Evolutionary conservation across 768 basidiomycete species (phyloP), one percentile per base, ranked within the genome.

Genomic region (Lactarius deliciosus): DNA sequence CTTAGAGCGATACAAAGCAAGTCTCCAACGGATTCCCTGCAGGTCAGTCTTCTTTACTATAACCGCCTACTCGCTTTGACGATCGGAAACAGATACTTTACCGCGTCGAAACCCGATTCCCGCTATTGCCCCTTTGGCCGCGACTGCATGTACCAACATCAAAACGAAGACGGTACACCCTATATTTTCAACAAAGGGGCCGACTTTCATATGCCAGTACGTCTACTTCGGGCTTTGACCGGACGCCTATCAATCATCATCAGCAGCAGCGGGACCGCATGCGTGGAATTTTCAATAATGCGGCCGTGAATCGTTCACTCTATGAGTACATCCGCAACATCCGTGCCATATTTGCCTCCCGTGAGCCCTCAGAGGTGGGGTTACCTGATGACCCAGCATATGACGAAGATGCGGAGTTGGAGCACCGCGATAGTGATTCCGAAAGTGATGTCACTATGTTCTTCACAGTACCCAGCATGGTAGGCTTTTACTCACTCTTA

Each of bases 131-230:
- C 90, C 0, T 94, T 90, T 70, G 91, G 91, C 53, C 79, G 80
- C 57, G 91, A 93, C 65, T 94, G 91, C 73, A 91, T 94, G 74
- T 94, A 92, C 73, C 82, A 85, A 70, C 91, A 94, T 72, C 70
- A 77, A 58, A 86, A 88, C 30, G 76, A 78, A 0, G 91, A 92
- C 69, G 91, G 91, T 13, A 84, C 88, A 10, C 79, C 79, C 0
- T 79, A 85, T 69, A 70, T 83, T 2, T 89, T 89, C 71, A 70
- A 74, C 45, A 76, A 83, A 50, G 90, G 89, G 7, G 81, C 81
- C 25, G 82, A 83, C 40, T 75, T 77, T 25, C 82, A 78, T 64
- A 84, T 89, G 83, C 79, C 74, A 66, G 87, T 87, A 68, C 43
- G 81, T 63, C 32, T 16, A 16, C 4, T 28, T 58, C 20, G 15